Evolutionary conservation across 768 basidiomycete genomes (phyloP).

Genomic region (Hemileccinum impolitum): DNA sequence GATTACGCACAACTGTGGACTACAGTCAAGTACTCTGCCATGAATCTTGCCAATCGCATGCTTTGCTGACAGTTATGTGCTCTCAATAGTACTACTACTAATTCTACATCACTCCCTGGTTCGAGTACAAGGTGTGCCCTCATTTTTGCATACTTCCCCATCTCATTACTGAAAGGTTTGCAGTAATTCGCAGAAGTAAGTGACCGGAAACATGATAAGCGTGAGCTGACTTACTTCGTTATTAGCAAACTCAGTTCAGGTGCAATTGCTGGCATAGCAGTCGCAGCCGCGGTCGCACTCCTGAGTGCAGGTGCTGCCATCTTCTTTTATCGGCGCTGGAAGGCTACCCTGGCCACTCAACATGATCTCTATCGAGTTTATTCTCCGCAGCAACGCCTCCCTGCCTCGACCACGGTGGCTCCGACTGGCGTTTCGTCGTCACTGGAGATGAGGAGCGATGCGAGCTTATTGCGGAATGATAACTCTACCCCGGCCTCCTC

Average conservation of each 20-base stretch:
- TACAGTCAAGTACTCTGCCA: slow-evolving; percentile 15
- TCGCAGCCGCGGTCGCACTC: slow-evolving; percentile 14
- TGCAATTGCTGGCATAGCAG: slow-evolving; percentile 21
- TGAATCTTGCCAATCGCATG: not conserved
- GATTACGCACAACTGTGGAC: slow-evolving; percentile 32
- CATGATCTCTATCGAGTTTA: slow-evolving; percentile 10
- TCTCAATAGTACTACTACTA: slow-evolving; percentile 1
- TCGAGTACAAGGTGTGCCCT: slow-evolving; percentile 3
- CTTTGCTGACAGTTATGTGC: not conserved
- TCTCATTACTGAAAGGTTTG: not conserved
- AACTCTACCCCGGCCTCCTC: not conserved
- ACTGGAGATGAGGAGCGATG: slow-evolving; percentile 14
- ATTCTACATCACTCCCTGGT: not conserved
- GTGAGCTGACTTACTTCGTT: not conserved
- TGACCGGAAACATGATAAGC: not conserved
- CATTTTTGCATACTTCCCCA: not conserved
- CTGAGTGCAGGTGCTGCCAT: slow-evolving; percentile 12
- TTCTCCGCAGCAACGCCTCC: slow-evolving; percentile 9
- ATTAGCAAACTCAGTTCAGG: slow-evolving; percentile 19
- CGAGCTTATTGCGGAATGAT: slow-evolving; percentile 10
- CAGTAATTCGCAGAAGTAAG: slow-evolving; percentile 13
- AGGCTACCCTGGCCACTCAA: slow-evolving; percentile 15
- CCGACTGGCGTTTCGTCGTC: slow-evolving; percentile 21
- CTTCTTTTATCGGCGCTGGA: slow-evolving; percentile 31
- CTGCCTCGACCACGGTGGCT: not conserved